Base-by-base conservation (phyloP, 805 yeast species). In the Yamadazyma sp. region DNA sequence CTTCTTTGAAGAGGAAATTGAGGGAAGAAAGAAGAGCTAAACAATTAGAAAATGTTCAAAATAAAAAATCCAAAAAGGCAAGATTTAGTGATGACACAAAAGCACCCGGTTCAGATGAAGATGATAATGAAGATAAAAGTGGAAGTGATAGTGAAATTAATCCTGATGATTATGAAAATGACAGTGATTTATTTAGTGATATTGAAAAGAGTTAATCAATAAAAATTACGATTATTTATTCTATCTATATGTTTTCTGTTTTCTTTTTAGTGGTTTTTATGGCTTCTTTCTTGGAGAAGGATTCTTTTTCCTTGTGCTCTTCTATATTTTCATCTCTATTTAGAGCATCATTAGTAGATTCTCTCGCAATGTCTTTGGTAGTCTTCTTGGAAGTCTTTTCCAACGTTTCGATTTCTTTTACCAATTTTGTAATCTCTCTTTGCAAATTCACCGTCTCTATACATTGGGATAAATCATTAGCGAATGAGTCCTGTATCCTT, bases 11-110 rank as follows among this genome's bases (percentile, higher is more conserved):
- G 53, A 70, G 71, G 52, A 74, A 72, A 50, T 62, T 83, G 49
- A 85, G 80, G 60, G 82, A 74, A 20, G 70, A 77, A 50, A 77
- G 97, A 63, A 76, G 83, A 55, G 77, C 78, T 46, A 80, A 75
- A 51, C 97, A 89, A 61, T 79, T 78, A 47, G 89, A 73, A 29
- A 86, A 88, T 53, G 83, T 89, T 35, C 73, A 78, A 15, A 77
- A 75, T 36, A 89, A 84, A 72, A 76, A 77, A 44, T 87, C 80
- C 32, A 81, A 72, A 52, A 82, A 82, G 53, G 38, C 24, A 14
- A 35, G 24, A 19, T 29, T 35, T 23, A 33, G n/a, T 4, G 80
- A 76, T 27, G 84, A 79, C 7, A 85, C 83, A 66, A 80, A 80
- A 49, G 78, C 78, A 38, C 51, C 41, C 16, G 59, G 50, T 6